Evolutionary conservation across 192 early-diverging fungal species (phyloP).

Genomic region (Rhizophagus sp.): DNA sequence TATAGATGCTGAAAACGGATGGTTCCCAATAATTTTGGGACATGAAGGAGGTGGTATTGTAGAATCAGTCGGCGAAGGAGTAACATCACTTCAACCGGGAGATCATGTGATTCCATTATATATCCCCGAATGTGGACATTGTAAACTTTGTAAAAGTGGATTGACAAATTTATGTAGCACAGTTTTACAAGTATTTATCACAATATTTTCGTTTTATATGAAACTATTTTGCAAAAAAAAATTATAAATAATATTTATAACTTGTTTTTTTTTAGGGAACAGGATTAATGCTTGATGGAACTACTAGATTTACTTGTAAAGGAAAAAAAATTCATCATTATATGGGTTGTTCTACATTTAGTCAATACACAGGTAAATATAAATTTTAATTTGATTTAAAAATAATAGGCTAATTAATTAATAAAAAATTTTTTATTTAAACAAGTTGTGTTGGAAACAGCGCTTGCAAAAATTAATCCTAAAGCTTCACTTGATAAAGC

Average conservation of each 20-base stretch:
- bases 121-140: constrained; percentile 84
- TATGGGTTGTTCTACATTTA: constrained; percentile 97
- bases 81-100: constrained; percentile 85
- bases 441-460: constrained; percentile 82
- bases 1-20: constrained; percentile 73
- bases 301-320: constrained; percentile 88
- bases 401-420: background rate
- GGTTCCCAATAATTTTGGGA: constrained; percentile 90
- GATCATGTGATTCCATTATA: constrained; percentile 97
- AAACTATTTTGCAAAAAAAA: background rate
- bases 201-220: background rate
- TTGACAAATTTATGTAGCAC: constrained; percentile 97
- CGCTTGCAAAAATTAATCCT: constrained; percentile 83
- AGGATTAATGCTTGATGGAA: constrained; percentile 95
- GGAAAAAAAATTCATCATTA: constrained; percentile 90
- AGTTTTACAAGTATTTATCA: constrained; percentile 71
- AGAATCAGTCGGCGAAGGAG: constrained; percentile 94
- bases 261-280: constrained; percentile 50
- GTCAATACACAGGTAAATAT: constrained; percentile 81
- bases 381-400: no score
- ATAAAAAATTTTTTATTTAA: background rate
- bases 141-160: constrained; percentile 96
- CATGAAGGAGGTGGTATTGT: constrained; percentile 96
- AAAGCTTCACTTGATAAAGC: constrained; percentile 80
- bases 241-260: background rate